These are phyloP conservation scores for Paraurostyla sp. DNA, from an alignment of 73 alveolate species.

Conservation along the genomic window DNA sequence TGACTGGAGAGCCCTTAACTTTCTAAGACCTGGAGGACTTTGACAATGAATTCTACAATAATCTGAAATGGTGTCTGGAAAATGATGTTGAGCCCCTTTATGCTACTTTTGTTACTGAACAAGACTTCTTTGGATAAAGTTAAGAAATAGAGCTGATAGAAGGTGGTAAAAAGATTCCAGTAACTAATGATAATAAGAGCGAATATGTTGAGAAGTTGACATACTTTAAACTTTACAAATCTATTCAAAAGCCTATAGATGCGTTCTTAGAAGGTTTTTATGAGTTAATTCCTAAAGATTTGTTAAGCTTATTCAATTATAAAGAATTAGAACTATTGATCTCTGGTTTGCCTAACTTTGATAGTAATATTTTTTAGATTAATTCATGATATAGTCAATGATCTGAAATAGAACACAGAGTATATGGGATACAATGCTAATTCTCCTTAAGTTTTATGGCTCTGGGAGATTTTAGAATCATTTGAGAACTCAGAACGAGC, in stretches of 20 bases:
- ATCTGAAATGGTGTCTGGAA: slow-evolving; percentile 92
- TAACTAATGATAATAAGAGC: slow-evolving; percentile 90
- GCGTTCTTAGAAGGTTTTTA: slow-evolving; percentile 97
- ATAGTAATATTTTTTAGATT: slow-evolving; percentile 64
- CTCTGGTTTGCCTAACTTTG: slow-evolving; percentile 94
- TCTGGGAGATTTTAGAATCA: slow-evolving; percentile 96
- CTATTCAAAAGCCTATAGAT: slow-evolving; percentile 86
- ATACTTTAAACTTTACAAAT: slow-evolving; percentile 83
- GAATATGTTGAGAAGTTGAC: slow-evolving; percentile 87
- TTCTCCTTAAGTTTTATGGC: slow-evolving; percentile 90
- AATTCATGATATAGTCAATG: slow-evolving; percentile 81
- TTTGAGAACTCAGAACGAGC: slow-evolving; percentile 94
- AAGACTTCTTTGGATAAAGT: slow-evolving; percentile 92
- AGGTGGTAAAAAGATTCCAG: slow-evolving; percentile 92
- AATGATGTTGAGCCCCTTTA: slow-evolving; percentile 77
- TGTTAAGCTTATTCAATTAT: slow-evolving; percentile 89
- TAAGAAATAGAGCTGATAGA: slow-evolving; percentile 90
- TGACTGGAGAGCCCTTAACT: slow-evolving; percentile 94
- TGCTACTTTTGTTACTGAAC: slow-evolving; percentile 64
- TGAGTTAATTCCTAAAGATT: slow-evolving; percentile 96
- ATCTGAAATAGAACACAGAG: slow-evolving; percentile 97
- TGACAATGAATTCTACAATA: slow-evolving; percentile 95
- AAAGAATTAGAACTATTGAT: slow-evolving; percentile 88
- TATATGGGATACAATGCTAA: slow-evolving; percentile 94
- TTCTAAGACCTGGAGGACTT: slow-evolving; percentile 98